A percentile compares a stretch with the other conserved stretches of the same genome.
Evolutionary conservation across 805 yeast species (phyloP).

Genomic region (Ogataea parapolymorpha): DNA sequence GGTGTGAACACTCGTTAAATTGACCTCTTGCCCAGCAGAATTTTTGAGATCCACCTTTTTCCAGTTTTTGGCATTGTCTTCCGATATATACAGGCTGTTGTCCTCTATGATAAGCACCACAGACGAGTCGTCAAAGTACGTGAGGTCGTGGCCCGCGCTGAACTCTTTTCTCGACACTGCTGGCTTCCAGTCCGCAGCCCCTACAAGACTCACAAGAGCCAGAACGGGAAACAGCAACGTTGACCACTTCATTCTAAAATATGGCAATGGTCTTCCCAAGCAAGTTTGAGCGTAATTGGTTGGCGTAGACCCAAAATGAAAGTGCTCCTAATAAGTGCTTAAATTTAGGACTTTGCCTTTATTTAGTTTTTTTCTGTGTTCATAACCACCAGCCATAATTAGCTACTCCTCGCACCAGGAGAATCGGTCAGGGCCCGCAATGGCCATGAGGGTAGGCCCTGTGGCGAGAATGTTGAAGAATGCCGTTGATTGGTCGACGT

Average conservation of each 20-base stretch:
- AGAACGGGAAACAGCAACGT: constrained; percentile 3
- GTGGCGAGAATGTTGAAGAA: constrained; percentile 12
- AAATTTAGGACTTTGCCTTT: not conserved
- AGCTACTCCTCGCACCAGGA: constrained; percentile 14
- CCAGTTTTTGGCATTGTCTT: constrained; percentile 54
- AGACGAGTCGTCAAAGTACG: constrained; percentile 56
- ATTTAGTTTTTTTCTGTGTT: not conserved
- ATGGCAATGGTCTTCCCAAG: not conserved
- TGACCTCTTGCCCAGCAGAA: constrained; percentile 1
- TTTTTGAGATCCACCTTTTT: constrained; percentile 22
- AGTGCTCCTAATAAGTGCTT: not conserved
- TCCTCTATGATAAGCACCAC: constrained; percentile 36
- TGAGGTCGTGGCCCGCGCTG: constrained; percentile 7
- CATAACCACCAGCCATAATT: not conserved
- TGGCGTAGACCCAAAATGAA: too few species aligned
- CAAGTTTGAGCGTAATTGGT: not conserved
- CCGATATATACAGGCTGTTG: constrained; percentile 35
- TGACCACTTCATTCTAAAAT: not conserved
- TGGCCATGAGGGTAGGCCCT: constrained; percentile 24
- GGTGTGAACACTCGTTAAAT: constrained; percentile 24
- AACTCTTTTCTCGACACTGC: constrained; percentile 19
- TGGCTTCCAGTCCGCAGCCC: constrained; percentile 20
- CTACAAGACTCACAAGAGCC: constrained; percentile 4
- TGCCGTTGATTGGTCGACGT: constrained; percentile 6
- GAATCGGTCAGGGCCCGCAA: constrained; percentile 25